Conservation (phyloP, 768 basidiomycete genomes). For the Gloeophyllum trabeum region DNA sequence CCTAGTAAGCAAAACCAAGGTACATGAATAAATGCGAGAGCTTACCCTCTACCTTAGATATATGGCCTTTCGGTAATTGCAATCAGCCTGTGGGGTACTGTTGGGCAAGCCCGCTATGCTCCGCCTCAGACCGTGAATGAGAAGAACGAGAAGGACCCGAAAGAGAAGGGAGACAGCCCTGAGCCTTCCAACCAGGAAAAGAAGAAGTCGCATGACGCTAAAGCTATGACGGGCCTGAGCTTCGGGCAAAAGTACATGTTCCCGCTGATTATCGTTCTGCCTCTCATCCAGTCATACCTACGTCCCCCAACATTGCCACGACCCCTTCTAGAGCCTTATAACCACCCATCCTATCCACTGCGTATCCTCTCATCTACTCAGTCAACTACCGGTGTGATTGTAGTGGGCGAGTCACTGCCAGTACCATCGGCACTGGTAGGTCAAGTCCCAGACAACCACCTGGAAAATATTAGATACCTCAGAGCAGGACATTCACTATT, state of each 20-base stretch:
- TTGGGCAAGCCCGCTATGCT: no score
- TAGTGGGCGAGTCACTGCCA: slow-evolving; percentile 64
- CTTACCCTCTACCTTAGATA: no score
- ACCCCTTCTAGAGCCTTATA: slow-evolving; percentile 37
- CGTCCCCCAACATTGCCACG: slow-evolving; percentile 46
- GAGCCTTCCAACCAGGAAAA: no score
- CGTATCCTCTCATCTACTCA: slow-evolving; percentile 55
- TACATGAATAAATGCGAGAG: no score
- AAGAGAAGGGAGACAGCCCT: no score
- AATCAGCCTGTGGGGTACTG: no score
- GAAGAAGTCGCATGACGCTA: neutral
- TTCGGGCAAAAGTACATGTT: slow-evolving; percentile 22
- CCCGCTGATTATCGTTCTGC: no score
- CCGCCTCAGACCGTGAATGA: no score
- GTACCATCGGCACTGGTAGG: slow-evolving; percentile 14
- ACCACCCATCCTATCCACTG: slow-evolving; percentile 41
- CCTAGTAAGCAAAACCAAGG: no score
- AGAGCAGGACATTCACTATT: slow-evolving; percentile 45
- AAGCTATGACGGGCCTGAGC: slow-evolving; percentile 9
- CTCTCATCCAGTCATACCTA: slow-evolving; percentile 24
- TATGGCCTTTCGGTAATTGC: no score
- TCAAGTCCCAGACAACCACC: slow-evolving; percentile 9
- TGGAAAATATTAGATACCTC: slow-evolving; percentile 27
- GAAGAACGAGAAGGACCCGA: no score
- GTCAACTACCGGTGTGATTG: slow-evolving; percentile 71